Percentiles rank a stretch among this genome's conserved stretches.
Evolutionary conservation across 441 rosid species (phyloP).

Genomic region (Hypseocharis bilobata): DNA sequence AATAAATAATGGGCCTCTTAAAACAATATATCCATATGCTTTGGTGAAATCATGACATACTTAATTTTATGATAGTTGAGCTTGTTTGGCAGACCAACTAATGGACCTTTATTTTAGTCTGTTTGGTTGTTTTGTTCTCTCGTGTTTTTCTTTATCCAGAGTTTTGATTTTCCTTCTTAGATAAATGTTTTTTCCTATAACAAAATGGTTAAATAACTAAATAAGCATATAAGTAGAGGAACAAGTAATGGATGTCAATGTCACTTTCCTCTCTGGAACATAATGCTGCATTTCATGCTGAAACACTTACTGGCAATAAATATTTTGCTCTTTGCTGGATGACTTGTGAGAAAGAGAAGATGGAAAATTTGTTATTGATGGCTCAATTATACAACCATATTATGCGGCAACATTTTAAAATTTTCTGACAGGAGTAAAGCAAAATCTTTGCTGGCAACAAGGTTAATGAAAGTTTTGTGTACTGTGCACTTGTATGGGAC

Average conservation of each 20-base stretch:
- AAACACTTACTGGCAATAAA: too few relatives aligned
- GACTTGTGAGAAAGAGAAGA: too few relatives aligned
- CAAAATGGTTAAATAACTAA: background rate
- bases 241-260: background rate
- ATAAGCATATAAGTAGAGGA: background rate
- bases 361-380: too few relatives aligned
- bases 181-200: background rate
- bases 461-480: too few relatives aligned
- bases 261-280: background rate
- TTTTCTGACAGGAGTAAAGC: too few relatives aligned
- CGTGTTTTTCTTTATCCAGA: background rate
- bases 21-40: background rate
- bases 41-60: background rate
- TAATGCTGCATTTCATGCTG: too few relatives aligned
- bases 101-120: background rate
- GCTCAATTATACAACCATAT: too few relatives aligned
- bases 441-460: too few relatives aligned
- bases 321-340: too few relatives aligned
- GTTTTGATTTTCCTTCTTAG: background rate
- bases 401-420: too few relatives aligned
- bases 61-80: background rate
- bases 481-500: too few relatives aligned
- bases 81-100: background rate
- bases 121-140: background rate
- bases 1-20: background rate